phyloP scores from a whole-genome alignment of 2,329 filamentous ascomycete species.

The Bipolaris victoriae region DNA sequence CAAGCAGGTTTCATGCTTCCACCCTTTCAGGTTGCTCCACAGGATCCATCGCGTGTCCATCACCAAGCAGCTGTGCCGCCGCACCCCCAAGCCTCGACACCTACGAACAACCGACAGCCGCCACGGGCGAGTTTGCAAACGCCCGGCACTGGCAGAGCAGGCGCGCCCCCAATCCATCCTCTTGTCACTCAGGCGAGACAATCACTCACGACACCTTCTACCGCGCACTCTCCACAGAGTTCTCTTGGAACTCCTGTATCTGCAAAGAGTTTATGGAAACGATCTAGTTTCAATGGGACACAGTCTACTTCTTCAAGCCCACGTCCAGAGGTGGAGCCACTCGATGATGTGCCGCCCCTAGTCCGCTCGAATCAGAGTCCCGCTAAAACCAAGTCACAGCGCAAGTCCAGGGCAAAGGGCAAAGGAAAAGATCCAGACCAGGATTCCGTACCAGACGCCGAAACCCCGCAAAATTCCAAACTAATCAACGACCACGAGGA shows the following conservation, averaged over 20 bases:
- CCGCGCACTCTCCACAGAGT: slow-evolving; percentile 34
- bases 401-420: slow-evolving; percentile 33
- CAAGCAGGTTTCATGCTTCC: slow-evolving; percentile 56
- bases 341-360: slow-evolving; percentile 36
- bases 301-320: slow-evolving; percentile 26
- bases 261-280: slow-evolving; percentile 42
- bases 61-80: slow-evolving; percentile 38
- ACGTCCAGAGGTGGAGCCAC: slow-evolving; percentile 34
- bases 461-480: slow-evolving; percentile 23
- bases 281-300: slow-evolving; percentile 20
- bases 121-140: slow-evolving; percentile 22
- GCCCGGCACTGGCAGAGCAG: slow-evolving; percentile 22
- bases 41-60: slow-evolving; percentile 50
- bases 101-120: slow-evolving; percentile 27
- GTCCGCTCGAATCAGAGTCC: slow-evolving; percentile 24
- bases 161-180: slow-evolving; percentile 31
- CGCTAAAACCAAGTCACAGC: slow-evolving; percentile 32
- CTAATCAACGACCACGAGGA: slow-evolving; percentile 29
- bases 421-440: slow-evolving; percentile 36
- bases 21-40: slow-evolving; percentile 55
- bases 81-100: slow-evolving; percentile 40
- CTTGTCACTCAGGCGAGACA: slow-evolving; percentile 33
- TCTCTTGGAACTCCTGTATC: slow-evolving; percentile 37
- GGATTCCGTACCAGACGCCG: slow-evolving; percentile 17
- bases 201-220: slow-evolving; percentile 36